A percentile compares a stretch with the other conserved stretches of the same genome.
Evolutionary conservation across 2,329 filamentous ascomycete genomes (phyloP).

Genomic region (Hymenoscyphus linearis): DNA sequence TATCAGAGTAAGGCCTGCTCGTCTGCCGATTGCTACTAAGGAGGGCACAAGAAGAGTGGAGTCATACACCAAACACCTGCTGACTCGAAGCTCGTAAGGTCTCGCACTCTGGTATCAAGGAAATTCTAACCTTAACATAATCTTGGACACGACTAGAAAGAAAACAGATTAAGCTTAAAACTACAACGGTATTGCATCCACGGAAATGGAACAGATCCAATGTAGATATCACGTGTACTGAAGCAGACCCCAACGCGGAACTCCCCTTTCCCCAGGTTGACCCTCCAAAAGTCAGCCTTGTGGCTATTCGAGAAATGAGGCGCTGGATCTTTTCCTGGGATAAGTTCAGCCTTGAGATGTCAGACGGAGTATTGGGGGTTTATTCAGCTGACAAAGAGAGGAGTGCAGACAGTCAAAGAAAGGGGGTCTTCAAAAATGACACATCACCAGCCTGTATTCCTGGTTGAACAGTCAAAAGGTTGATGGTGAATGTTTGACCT

Average conservation of each 20-base stretch:
- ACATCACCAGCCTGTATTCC: background rate
- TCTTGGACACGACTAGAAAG: background rate
- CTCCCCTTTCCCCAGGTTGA: background rate
- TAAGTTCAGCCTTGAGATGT: background rate
- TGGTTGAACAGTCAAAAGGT: no score
- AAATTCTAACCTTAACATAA: background rate
- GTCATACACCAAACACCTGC: background rate
- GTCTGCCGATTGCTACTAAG: no score
- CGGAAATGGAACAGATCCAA: background rate
- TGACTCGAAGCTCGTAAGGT: background rate
- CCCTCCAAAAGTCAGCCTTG: slow-evolving; percentile 5
- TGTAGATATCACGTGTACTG: background rate
- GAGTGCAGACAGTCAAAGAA: background rate
- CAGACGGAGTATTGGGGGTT: background rate
- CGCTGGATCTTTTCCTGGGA: background rate
- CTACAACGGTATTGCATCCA: background rate
- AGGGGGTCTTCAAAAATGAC: no score
- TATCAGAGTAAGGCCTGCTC: no score
- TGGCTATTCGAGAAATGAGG: background rate
- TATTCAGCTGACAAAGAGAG: slow-evolving; percentile 5
- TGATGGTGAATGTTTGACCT: background rate
- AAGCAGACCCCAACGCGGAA: background rate
- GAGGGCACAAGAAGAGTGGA: background rate
- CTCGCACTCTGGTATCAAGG: no score
- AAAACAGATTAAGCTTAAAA: background rate